Conservation (phyloP, 2,329 filamentous ascomycete species). For the Fusarium sp. region DNA sequence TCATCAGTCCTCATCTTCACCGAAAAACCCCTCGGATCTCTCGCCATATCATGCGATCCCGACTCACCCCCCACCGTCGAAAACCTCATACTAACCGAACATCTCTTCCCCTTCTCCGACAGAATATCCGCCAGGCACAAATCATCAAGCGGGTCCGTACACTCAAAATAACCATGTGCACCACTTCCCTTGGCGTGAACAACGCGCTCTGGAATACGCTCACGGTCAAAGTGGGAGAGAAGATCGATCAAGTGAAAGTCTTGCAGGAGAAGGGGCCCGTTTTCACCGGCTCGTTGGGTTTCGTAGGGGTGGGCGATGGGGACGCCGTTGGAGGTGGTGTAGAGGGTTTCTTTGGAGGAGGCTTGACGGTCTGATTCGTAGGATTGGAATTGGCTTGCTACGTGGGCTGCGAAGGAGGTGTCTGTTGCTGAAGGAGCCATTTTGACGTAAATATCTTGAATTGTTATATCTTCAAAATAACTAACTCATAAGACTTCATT, state of each 20-base stretch:
- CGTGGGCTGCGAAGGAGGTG: slow-evolving; percentile 53
- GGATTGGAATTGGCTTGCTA: slow-evolving; percentile 51
- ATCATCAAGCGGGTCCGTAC: slow-evolving; percentile 62
- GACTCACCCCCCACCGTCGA: slow-evolving; percentile 81
- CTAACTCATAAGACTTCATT: not conserved
- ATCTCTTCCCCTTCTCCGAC: slow-evolving; percentile 74
- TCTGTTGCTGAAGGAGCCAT: slow-evolving; percentile 47
- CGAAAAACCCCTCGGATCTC: slow-evolving; percentile 78
- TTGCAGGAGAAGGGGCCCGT: slow-evolving; percentile 67
- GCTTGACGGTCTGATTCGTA: slow-evolving; percentile 56
- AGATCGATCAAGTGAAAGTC: slow-evolving; percentile 73
- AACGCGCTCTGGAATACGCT: slow-evolving; percentile 71
- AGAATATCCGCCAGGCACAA: slow-evolving; percentile 65
- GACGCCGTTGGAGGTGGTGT: slow-evolving; percentile 67
- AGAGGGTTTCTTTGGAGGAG: slow-evolving; percentile 57
- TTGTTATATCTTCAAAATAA: not conserved
- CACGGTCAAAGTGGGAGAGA: slow-evolving; percentile 70
- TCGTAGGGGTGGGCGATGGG: slow-evolving; percentile 70
- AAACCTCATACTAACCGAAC: slow-evolving; percentile 74
- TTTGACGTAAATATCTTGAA: not conserved
- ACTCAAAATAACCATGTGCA: slow-evolving; percentile 66
- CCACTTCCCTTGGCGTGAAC: slow-evolving; percentile 71
- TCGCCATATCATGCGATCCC: slow-evolving; percentile 76
- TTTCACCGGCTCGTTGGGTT: slow-evolving; percentile 66
- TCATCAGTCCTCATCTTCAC: slow-evolving; percentile 75